Evolutionary conservation across 2,329 filamentous ascomycete species (phyloP).

Genomic region (Nannizziopsis barbatae): DNA sequence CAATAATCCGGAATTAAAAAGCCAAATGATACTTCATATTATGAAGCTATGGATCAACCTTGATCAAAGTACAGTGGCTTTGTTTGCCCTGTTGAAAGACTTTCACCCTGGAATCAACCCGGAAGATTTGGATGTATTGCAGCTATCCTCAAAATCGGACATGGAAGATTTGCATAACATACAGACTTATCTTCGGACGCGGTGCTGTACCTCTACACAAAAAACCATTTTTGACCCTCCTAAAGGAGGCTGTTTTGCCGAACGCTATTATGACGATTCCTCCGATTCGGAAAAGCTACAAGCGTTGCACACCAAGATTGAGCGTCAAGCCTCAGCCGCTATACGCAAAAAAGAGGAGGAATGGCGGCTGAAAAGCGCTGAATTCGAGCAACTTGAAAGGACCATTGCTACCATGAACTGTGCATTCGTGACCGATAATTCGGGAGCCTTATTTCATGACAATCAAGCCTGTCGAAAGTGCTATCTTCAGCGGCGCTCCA

Average conservation of each 20-base stretch:
- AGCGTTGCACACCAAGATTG: constrained; percentile 27
- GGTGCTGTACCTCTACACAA: constrained; percentile 21
- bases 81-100: constrained; percentile 39
- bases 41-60: constrained; percentile 50
- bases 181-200: constrained; percentile 39
- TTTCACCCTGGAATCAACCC: constrained; percentile 44
- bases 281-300: constrained; percentile 18
- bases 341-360: constrained; percentile 32
- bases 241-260: constrained; percentile 36
- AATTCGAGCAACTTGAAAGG: constrained; percentile 31
- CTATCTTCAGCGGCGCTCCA: constrained; percentile 26
- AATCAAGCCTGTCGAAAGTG: constrained; percentile 38
- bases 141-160: constrained; percentile 38
- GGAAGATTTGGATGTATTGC: constrained; percentile 45
- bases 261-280: constrained; percentile 34
- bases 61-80: constrained; percentile 38
- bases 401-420: constrained; percentile 28
- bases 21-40: constrained; percentile 42
- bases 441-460: constrained; percentile 23
- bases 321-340: constrained; percentile 21
- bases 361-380: constrained; percentile 24
- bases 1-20: constrained; percentile 40
- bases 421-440: constrained; percentile 15
- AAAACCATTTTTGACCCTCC: constrained; percentile 42
- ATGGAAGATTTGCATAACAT: constrained; percentile 43